phyloP scores from a whole-genome alignment of 768 basidiomycete species.

The Brasilioporus rufonigricans region DNA sequence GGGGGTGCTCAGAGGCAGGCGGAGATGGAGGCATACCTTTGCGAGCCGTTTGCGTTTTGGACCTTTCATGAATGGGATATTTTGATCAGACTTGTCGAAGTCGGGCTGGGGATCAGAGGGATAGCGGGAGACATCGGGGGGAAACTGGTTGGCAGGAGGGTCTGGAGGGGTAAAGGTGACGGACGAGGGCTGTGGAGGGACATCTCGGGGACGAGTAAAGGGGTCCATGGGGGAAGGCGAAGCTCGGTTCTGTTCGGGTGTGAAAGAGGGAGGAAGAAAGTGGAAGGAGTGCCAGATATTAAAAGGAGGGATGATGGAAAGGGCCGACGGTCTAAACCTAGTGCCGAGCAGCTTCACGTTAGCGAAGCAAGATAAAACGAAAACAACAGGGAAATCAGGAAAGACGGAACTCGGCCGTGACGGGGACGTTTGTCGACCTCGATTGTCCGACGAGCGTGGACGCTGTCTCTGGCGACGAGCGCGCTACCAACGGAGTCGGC shows the following conservation, averaged over 20 bases:
- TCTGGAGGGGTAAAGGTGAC: constrained; percentile 25
- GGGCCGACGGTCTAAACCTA: constrained; percentile 29
- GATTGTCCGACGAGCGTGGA: too few species aligned
- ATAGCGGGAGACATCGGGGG: constrained; percentile 21
- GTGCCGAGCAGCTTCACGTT: constrained; percentile 24
- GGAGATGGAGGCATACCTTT: constrained; percentile 36
- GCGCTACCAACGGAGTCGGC: not conserved
- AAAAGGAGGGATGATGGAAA: constrained; percentile 24
- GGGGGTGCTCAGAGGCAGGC: not conserved
- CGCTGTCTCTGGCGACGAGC: constrained; percentile 14
- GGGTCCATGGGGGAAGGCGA: constrained; percentile 34
- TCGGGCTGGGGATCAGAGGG: constrained; percentile 20
- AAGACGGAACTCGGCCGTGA: constrained; percentile 2
- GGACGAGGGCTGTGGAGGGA: constrained; percentile 14
- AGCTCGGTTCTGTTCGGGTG: not conserved
- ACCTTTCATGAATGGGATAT: constrained; percentile 47
- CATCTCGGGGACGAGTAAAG: constrained; percentile 27
- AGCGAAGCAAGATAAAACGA: constrained; percentile 21
- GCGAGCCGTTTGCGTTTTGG: constrained; percentile 54
- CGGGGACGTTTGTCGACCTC: not conserved
- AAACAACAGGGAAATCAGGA: constrained; percentile 17
- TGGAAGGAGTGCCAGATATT: constrained; percentile 17
- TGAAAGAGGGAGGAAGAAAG: constrained; percentile 3
- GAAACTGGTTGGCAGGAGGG: constrained; percentile 16
- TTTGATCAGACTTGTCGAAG: constrained; percentile 30